phyloP scores from a whole-genome alignment of 2,329 filamentous ascomycete species.

The Colletotrichum cuscutae region DNA sequence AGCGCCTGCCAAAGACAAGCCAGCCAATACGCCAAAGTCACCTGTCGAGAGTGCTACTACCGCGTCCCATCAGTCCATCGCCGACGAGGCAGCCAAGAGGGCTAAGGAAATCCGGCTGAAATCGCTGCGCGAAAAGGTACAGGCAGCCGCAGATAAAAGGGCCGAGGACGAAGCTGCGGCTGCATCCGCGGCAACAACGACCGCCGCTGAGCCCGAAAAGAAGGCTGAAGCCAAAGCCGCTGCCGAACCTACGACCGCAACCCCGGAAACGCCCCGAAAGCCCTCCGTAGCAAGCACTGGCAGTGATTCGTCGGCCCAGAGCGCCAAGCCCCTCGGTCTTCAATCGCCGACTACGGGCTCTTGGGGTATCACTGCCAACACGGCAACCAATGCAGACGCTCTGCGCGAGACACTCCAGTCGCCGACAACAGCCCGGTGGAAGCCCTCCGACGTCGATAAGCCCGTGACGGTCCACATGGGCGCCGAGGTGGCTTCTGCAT shows the following conservation, averaged over 20 bases:
- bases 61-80: conserved; percentile 63
- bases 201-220: conserved; percentile 20
- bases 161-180: conserved; percentile 15
- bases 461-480: conserved; percentile 45
- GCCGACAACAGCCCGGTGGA: conserved; percentile 55
- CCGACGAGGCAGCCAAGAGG: conserved; percentile 73
- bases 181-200: conserved; percentile 6
- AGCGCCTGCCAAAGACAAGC: conserved; percentile 36
- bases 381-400: conserved; percentile 36
- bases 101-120: conserved; percentile 69
- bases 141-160: conserved; percentile 36
- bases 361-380: conserved; percentile 46
- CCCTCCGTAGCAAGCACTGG: conserved; percentile 13
- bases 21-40: conserved; percentile 38
- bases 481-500: conserved; percentile 45
- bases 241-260: background rate
- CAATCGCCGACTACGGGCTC: conserved; percentile 58
- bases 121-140: conserved; percentile 63
- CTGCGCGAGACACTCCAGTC: conserved; percentile 52
- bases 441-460: conserved; percentile 41
- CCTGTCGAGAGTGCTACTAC: conserved; percentile 41
- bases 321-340: conserved; percentile 44
- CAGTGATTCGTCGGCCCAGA: conserved; percentile 7
- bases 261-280: conserved; percentile 24
- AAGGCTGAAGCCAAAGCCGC: conserved; percentile 10